Base-by-base conservation (phyloP, 1,284 basidiomycete genomes). In the Phellopilus nigrolimitatus region DNA sequence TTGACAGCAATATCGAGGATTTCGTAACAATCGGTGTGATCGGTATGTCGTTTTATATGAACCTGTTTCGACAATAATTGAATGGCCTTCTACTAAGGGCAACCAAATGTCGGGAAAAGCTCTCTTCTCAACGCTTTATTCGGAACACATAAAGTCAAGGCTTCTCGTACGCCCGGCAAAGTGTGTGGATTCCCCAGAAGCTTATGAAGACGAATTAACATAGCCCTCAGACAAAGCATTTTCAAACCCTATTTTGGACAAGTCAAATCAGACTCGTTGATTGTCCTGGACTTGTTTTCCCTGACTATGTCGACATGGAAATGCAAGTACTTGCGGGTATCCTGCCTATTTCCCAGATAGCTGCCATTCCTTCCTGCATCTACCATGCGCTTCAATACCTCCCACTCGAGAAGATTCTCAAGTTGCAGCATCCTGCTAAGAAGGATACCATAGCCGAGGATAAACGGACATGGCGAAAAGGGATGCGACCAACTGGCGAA, bases 61-160 rank as follows among this genome's bases (percentile, higher is more conserved):
- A 25, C 9, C 22, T 42, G 31, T 27, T 34, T 40, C 38, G 36
- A 33, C 42, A 39, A 42, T 19, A n/a, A 24, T 53, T 36, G 51
- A 42, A 30, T 38, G 25, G 27, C 12, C 36, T 5, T 15, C 33
- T 10, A 10, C 3, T 56, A 7, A 89, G 88, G 90, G 8, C 92
- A 95, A 62, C 93, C 93, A 7, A 97, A 95, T 63, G 92, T 95
- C 28, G 94, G 93, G 24, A 97, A 97, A 64, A 92, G 89, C 0
- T 92, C 89, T 0, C 70, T 97, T 2, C 68, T 97, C 39, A 97
- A 97, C 63, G 93, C 93, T 0, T 69, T 97, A 3, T 88, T 97
- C 57, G 92, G 91, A 10, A 71, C 73, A n/a, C 78, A 76, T 46
- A 86, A 81, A 63, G 93, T 95, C 1, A 78, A 84, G 56, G 91